Percentiles rank a stretch among this genome's conserved stretches.
phyloP scores from a whole-genome alignment of 805 yeast genomes.

The Starmera caribaea region DNA sequence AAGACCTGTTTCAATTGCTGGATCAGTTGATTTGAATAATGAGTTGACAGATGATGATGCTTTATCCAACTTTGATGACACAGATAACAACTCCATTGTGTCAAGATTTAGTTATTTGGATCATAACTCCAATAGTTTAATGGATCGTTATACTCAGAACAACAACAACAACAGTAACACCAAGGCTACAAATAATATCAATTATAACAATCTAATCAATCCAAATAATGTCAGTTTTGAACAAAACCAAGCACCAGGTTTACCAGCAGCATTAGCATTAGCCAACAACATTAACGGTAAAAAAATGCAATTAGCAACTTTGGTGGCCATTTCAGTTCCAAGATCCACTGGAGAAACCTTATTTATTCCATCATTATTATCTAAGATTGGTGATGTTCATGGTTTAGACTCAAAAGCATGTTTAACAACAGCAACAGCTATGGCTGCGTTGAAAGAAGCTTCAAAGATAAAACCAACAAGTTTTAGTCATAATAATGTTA shows the following conservation, averaged over 20 bases:
- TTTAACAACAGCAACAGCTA: constrained; percentile 57
- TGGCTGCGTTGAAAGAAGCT: constrained; percentile 56
- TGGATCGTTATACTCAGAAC: neutral
- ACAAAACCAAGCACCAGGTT: constrained; percentile 66
- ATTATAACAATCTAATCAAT: neutral
- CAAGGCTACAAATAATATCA: neutral
- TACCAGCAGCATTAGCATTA: constrained; percentile 56
- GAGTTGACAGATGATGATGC: constrained; percentile 41
- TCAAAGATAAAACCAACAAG: constrained; percentile 13
- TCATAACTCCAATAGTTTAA: too few species aligned
- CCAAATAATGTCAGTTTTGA: constrained; percentile 40
- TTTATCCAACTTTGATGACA: constrained; percentile 9
- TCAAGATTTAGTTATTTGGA: too few species aligned
- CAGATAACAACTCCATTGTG: neutral
- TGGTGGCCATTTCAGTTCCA: constrained; percentile 67
- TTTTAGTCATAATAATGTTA: constrained; percentile 16
- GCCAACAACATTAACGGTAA: constrained; percentile 42
- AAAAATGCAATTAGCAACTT: constrained; percentile 37
- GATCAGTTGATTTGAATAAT: constrained; percentile 42
- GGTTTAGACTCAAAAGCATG: constrained; percentile 68
- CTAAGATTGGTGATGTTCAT: constrained; percentile 57
- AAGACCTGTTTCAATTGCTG: constrained; percentile 55
- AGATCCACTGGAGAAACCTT: constrained; percentile 72
- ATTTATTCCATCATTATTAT: constrained; percentile 62
- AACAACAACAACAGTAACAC: constrained; percentile 1